These are phyloP conservation scores for Rhodamnia argentea DNA, from an alignment of 345 rosid genomes.

Conservation along the genomic window DNA sequence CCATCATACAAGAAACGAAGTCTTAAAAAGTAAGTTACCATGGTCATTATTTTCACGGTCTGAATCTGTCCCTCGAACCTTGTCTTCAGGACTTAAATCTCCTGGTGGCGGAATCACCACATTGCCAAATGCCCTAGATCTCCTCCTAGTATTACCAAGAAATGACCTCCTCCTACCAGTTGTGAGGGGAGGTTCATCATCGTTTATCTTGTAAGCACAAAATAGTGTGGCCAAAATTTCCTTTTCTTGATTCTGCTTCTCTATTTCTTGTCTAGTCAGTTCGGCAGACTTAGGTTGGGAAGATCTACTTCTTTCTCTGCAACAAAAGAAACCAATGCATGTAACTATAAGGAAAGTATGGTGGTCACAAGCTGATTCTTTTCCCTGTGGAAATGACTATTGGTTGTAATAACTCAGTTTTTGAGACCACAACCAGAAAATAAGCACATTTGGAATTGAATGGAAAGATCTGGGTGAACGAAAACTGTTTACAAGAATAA, in stretches of 20 bases:
- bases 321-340: neutral
- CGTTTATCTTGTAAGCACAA: neutral
- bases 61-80: neutral
- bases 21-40: neutral
- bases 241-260: neutral
- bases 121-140: neutral
- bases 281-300: neutral
- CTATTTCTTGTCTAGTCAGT: neutral
- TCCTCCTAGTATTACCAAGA: neutral
- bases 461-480: neutral
- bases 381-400: neutral
- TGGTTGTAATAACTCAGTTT: neutral
- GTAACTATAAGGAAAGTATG: neutral
- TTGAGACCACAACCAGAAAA: neutral
- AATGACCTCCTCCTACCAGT: neutral
- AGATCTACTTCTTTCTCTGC: neutral
- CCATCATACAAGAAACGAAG: neutral
- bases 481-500: neutral
- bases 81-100: neutral
- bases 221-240: conserved; percentile 3
- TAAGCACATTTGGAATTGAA: neutral
- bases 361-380: neutral
- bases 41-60: neutral
- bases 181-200: neutral
- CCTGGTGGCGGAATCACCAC: neutral